Conservation (phyloP, 2,329 filamentous ascomycete species). For the Neonectria neomacrospora region DNA sequence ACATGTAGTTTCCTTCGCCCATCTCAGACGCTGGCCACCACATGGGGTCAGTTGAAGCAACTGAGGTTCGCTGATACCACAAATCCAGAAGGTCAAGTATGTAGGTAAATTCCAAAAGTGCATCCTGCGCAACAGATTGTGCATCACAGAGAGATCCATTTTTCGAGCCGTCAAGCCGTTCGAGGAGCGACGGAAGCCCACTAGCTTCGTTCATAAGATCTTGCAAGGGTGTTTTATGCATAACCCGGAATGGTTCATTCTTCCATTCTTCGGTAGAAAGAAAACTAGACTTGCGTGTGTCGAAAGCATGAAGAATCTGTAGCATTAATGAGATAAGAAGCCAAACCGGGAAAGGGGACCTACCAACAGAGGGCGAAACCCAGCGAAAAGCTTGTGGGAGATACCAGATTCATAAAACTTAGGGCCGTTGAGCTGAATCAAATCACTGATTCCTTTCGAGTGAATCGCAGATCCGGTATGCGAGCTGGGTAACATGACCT, state of each 20-base stretch:
- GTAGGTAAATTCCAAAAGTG: neutral
- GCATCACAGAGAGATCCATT: too few species aligned
- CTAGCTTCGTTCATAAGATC: constrained; percentile 20
- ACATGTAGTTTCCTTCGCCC: constrained; percentile 30
- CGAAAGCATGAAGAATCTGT: constrained; percentile 22
- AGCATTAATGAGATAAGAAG: neutral
- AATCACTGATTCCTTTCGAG: constrained; percentile 47
- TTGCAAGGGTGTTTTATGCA: constrained; percentile 14
- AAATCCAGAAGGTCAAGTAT: neutral
- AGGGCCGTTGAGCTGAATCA: constrained; percentile 48
- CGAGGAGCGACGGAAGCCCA: constrained; percentile 5
- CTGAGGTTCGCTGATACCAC: constrained; percentile 1
- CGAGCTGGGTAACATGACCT: constrained; percentile 48
- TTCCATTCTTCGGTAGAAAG: constrained; percentile 20
- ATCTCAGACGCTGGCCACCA: neutral
- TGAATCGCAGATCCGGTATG: constrained; percentile 45
- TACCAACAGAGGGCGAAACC: constrained; percentile 54
- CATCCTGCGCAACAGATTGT: neutral
- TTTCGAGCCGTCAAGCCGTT: constrained; percentile 8
- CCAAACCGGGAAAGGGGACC: constrained; percentile 7
- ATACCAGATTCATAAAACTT: constrained; percentile 47
- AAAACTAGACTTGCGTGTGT: constrained; percentile 16
- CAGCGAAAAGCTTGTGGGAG: constrained; percentile 53
- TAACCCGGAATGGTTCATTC: constrained; percentile 15
- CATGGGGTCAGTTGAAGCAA: neutral